A percentile compares a stretch with the other conserved stretches of the same genome.
Evolutionary conservation across 2,329 filamentous ascomycete species (phyloP).

Genomic region (Alternaria conjuncta): DNA sequence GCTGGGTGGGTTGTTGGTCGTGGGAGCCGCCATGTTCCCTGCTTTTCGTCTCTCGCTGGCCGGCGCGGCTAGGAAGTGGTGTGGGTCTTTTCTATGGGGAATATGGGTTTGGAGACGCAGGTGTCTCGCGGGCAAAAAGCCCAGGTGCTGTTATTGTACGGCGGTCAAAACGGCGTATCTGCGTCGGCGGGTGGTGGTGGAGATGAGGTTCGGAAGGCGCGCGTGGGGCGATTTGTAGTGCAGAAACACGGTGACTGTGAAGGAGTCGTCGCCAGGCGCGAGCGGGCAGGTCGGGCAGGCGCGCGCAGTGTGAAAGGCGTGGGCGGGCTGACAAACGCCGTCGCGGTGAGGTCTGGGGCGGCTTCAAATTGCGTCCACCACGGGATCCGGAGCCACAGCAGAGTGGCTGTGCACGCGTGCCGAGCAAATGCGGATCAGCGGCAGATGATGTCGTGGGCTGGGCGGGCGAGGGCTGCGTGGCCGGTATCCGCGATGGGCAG

Average conservation of each 20-base stretch:
- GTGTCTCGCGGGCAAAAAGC: constrained; percentile 51
- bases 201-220: constrained; percentile 40
- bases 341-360: neutral
- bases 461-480: constrained; percentile 1
- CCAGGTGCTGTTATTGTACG: constrained; percentile 43
- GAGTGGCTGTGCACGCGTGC: constrained; percentile 14
- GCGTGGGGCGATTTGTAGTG: constrained; percentile 33
- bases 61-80: constrained; percentile 17
- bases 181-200: constrained; percentile 35
- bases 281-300: neutral
- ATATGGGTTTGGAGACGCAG: constrained; percentile 39
- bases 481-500: constrained; percentile 4
- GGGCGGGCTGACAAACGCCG: constrained; percentile 19
- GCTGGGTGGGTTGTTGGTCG: constrained; percentile 35
- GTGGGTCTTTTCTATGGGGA: constrained; percentile 18
- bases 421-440: constrained; percentile 2
- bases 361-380: constrained; percentile 6
- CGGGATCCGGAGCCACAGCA: constrained; percentile 8
- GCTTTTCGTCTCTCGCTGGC: constrained; percentile 13
- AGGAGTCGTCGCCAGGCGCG: constrained; percentile 1
- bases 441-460: constrained; percentile 10
- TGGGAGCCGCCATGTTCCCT: constrained; percentile 43
- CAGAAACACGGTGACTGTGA: constrained; percentile 40
- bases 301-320: neutral
- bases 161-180: constrained; percentile 47